These are phyloP conservation scores for Candida palmyrensis DNA, from an alignment of 805 yeast genomes.

Conservation along the genomic window DNA sequence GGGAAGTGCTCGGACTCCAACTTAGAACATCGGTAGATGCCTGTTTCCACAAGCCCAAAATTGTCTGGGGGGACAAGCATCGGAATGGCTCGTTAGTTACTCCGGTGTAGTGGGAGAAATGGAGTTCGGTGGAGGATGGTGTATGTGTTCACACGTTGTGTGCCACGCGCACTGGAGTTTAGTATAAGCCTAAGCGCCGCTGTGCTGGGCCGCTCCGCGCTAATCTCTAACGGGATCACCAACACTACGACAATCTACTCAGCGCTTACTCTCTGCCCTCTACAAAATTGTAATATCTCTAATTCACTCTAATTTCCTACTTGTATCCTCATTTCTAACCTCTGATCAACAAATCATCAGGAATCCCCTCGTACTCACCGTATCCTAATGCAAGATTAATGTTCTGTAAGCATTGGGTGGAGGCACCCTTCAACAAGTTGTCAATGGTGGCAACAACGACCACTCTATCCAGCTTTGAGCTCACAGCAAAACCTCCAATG, in stretches of 20 bases:
- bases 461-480: conserved; percentile 80
- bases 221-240: too few species aligned
- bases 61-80: conserved; percentile 93
- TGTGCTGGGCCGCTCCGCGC: too few species aligned
- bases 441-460: conserved; percentile 95
- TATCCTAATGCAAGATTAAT: conserved; percentile 86
- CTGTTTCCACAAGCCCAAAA: conserved; percentile 87
- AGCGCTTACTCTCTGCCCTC: too few species aligned
- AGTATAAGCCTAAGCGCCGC: too few species aligned
- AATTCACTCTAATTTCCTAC: background rate
- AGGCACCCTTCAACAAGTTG: conserved; percentile 95
- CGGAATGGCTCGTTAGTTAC: too few species aligned
- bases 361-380: conserved; percentile 94
- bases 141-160: too few species aligned
- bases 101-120: too few species aligned
- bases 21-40: conserved; percentile 74
- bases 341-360: conserved; percentile 56
- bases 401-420: conserved; percentile 96
- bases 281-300: background rate
- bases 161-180: too few species aligned
- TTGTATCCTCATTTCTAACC: conserved; percentile 21
- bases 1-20: conserved; percentile 73
- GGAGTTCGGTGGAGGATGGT: too few species aligned
- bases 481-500: conserved; percentile 94
- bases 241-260: too few species aligned